A percentile compares a stretch with the other conserved stretches of the same genome.
Evolutionary conservation across 2,329 filamentous ascomycete species (phyloP).

Genomic region (Aspergillus puulaauensis): DNA sequence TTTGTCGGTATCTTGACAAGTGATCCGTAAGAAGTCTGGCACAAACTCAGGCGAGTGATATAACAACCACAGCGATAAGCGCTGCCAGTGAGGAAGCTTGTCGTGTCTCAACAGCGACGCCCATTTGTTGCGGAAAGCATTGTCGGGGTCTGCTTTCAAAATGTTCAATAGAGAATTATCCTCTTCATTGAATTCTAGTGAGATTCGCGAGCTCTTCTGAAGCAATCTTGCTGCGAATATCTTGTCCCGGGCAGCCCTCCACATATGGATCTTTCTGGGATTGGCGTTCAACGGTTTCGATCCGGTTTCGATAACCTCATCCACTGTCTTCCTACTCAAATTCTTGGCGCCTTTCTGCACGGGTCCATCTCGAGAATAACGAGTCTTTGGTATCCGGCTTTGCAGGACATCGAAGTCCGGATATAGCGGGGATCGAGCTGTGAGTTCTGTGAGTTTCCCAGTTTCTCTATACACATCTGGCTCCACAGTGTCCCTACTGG

Average conservation of each 20-base stretch:
- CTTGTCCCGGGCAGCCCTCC: constrained; percentile 23
- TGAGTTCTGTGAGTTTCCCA: not conserved
- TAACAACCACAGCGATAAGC: constrained; percentile 47
- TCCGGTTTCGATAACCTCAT: constrained; percentile 20
- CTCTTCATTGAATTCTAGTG: constrained; percentile 12
- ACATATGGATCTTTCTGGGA: constrained; percentile 10
- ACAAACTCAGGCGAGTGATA: constrained; percentile 38
- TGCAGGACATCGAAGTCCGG: not conserved
- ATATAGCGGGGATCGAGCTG: not conserved
- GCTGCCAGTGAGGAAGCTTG: constrained; percentile 40
- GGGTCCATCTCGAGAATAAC: not conserved
- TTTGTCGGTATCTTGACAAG: constrained; percentile 35
- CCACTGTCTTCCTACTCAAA: constrained; percentile 17
- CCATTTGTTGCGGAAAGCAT: constrained; percentile 32
- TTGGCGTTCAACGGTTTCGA: constrained; percentile 21
- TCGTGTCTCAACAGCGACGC: constrained; percentile 16
- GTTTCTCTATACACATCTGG: not conserved
- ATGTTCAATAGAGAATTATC: constrained; percentile 21
- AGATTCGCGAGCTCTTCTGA: constrained; percentile 1
- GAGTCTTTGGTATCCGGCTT: not conserved
- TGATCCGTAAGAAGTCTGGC: constrained; percentile 43
- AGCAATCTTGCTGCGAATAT: constrained; percentile 24
- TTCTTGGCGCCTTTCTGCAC: not conserved
- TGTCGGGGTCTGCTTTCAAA: constrained; percentile 21
- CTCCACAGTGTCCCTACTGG: not conserved